Percentiles rank a stretch among this genome's conserved stretches.
phyloP scores from a whole-genome alignment of 139 green algal genomes.

The Coccomyxa sp. region DNA sequence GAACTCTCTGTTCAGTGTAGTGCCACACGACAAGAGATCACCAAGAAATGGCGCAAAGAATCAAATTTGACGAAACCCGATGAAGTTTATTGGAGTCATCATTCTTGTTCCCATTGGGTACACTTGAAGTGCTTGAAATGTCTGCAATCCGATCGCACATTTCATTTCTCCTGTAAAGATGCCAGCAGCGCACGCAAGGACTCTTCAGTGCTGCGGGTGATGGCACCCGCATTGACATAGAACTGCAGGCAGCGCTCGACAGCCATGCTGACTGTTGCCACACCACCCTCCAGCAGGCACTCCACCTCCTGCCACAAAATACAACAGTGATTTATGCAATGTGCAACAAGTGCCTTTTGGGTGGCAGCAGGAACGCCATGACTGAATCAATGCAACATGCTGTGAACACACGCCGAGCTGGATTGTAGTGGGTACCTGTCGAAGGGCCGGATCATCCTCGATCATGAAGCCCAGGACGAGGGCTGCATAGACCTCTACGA shows the following conservation, averaged over 20 bases:
- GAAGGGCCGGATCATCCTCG: slow-evolving; percentile 1
- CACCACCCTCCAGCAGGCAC: slow-evolving; percentile 32
- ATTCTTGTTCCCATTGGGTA: no score
- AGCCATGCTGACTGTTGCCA: slow-evolving; percentile 34
- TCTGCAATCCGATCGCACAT: no score
- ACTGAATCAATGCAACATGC: not conserved
- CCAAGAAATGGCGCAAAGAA: no score
- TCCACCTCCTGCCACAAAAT: slow-evolving; percentile 9
- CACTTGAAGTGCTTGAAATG: no score
- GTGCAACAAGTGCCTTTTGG: not conserved
- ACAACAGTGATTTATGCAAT: not conserved
- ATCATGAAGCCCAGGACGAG: slow-evolving; percentile 72
- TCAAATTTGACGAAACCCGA: no score
- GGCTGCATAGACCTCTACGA: slow-evolving; percentile 62
- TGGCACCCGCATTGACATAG: slow-evolving; percentile 48
- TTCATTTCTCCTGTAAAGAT: not conserved
- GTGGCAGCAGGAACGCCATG: not conserved
- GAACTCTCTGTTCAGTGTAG: no score
- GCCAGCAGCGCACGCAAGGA: slow-evolving; percentile 9
- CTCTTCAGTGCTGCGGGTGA: slow-evolving; percentile 30
- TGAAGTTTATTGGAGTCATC: no score
- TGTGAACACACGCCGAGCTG: not conserved
- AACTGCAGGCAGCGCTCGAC: slow-evolving; percentile 58
- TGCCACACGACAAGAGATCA: no score
- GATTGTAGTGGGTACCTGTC: not conserved